Percentiles rank a stretch among this genome's conserved stretches.
Conservation (phyloP, 2,329 filamentous ascomycete genomes). For the Penicillium sp. region DNA sequence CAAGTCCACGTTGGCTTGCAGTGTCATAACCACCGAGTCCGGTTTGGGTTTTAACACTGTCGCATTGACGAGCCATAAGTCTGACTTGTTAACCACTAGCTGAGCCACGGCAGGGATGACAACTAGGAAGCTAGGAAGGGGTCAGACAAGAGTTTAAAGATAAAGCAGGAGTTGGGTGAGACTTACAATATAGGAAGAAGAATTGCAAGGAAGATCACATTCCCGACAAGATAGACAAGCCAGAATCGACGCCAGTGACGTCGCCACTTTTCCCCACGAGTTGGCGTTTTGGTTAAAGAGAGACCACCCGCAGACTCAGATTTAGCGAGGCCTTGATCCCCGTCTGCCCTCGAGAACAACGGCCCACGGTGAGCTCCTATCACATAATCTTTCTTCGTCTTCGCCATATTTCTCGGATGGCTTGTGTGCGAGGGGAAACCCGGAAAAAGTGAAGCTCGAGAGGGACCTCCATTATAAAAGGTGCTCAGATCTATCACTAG, state of each 20-base stretch:
- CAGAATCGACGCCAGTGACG: slow-evolving; percentile 48
- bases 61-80: slow-evolving; percentile 40
- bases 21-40: slow-evolving; percentile 23
- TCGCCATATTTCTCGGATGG: not conserved
- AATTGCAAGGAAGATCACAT: slow-evolving; percentile 48
- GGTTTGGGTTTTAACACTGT: slow-evolving; percentile 22
- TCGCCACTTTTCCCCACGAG: slow-evolving; percentile 39
- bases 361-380: slow-evolving; percentile 19
- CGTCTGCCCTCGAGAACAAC: slow-evolving; percentile 11
- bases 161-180: not conserved
- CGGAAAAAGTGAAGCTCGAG: not conserved
- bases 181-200: slow-evolving; percentile 51
- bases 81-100: slow-evolving; percentile 46
- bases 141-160: not conserved
- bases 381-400: slow-evolving; percentile 12
- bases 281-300: slow-evolving; percentile 12
- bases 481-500: not conserved
- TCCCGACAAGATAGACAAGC: slow-evolving; percentile 48
- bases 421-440: not conserved
- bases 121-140: slow-evolving; percentile 45
- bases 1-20: slow-evolving; percentile 24
- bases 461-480: not conserved
- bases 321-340: slow-evolving; percentile 13
- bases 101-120: slow-evolving; percentile 53
- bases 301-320: slow-evolving; percentile 14